Evolutionary conservation across 2,329 filamentous ascomycete species (phyloP).

Genomic region (Xylariomycetidae sp.): DNA sequence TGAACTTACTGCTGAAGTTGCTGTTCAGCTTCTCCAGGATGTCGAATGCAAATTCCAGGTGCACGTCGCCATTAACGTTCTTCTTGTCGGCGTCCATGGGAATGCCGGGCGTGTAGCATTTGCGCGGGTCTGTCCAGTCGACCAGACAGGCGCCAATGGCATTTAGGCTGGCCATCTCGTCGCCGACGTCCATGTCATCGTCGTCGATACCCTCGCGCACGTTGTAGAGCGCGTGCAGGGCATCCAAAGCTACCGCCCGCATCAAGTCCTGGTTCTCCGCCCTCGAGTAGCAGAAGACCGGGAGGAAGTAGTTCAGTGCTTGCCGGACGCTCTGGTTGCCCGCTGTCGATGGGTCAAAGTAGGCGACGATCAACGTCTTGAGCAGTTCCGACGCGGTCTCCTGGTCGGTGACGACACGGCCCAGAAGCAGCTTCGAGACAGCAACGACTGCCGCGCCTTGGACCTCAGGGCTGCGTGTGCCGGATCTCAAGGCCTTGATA

Average conservation of each 20-base stretch:
- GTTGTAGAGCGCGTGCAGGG: conserved; percentile 69
- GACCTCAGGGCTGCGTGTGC: conserved; percentile 63
- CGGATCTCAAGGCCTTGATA: conserved; percentile 70
- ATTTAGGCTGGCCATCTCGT: conserved; percentile 72
- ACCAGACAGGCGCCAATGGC: conserved; percentile 77
- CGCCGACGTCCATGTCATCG: conserved; percentile 67
- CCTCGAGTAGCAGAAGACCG: conserved; percentile 86
- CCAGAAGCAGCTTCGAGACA: conserved; percentile 79
- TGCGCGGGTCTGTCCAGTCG: conserved; percentile 93
- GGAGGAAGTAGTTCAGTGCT: conserved; percentile 86
- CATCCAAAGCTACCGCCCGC: conserved; percentile 65
- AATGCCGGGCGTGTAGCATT: conserved; percentile 53
- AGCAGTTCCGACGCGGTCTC: conserved; percentile 68
- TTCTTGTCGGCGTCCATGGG: conserved; percentile 53
- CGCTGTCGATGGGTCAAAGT: conserved; percentile 80
- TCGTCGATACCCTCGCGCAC: conserved; percentile 66
- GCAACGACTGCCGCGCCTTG: conserved; percentile 77
- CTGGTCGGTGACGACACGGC: conserved; percentile 66
- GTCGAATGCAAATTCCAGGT: conserved; percentile 70
- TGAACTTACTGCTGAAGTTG: conserved; percentile 57
- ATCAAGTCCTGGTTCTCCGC: conserved; percentile 78
- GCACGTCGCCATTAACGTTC: conserved; percentile 68
- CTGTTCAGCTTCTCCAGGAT: conserved; percentile 69
- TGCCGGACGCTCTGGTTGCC: conserved; percentile 79
- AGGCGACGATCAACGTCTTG: conserved; percentile 75